Evolutionary conservation across 2,329 filamentous ascomycete genomes (phyloP), one percentile per base, ranked within the genome.

Genomic region (Diaporthe sp.): DNA sequence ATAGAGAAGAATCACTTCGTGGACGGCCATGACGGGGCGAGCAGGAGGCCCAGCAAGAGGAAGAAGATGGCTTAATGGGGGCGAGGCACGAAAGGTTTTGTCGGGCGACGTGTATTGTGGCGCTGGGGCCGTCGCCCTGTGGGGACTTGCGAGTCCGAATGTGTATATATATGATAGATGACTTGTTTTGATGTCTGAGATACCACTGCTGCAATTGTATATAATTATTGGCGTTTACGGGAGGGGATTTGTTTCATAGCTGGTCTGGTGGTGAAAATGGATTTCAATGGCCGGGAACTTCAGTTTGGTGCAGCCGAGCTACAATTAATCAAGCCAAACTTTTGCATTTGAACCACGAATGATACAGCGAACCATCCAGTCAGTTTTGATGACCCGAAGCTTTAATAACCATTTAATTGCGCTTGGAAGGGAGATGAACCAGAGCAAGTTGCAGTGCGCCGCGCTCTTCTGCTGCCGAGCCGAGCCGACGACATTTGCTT

Each of bases 1-100:
- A 85, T 89, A 46, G 88, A 90, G 75, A 90, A 90, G 83, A 84
- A 85, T 0, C 89, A 91, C 77, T 90, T 88, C 76, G 84, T 89
- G n/a, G 84, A 86, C 13, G 84, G 83, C 4, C 84, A 87, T 34
- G 82, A 83, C n/a, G 80, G 80, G 68, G 75, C 76, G 5, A 76
- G 71, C 17, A 80, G 84, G 72, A 82, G 87, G 75, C 85, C 86
- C 2, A 84, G 80, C 49, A 90, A 90, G 82, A 84, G 87, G 79
- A 88, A 87, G 83, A 89, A 86, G 83, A 77, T 82, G 57, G 75
- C 74, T 4, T 74, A n/a, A 17, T 71, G 34, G 58, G n/a, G 22
- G 22, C 4, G 25, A 28, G 6, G 25, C 5, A 15, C n/a, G 9
- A 12, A 22, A 9, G 19, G 22, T 22, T 31, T 17, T 19, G 7